Evolutionary conservation across 768 basidiomycete genomes (phyloP).

Genomic region (Termitomyces sp.): DNA sequence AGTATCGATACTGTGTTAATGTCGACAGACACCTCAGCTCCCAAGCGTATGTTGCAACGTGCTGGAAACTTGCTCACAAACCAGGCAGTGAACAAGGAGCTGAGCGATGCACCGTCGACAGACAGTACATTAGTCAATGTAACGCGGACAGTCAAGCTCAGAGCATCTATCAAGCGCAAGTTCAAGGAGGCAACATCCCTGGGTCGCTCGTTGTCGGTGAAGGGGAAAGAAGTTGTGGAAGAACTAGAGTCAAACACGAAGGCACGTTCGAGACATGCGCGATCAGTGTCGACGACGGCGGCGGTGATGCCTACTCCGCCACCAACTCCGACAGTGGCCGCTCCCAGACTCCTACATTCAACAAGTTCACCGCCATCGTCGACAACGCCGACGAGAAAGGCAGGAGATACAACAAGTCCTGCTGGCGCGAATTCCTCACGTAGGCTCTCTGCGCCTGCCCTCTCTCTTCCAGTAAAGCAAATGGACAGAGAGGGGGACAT

Average conservation of each 20-base stretch:
- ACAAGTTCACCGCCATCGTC: neutral
- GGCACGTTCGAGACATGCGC: conserved; percentile 2
- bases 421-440: conserved; percentile 1
- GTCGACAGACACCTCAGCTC: conserved; percentile 3
- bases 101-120: conserved; percentile 10
- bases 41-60: conserved; percentile 27
- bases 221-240: neutral
- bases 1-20: neutral
- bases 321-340: conserved; percentile 2
- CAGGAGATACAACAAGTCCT: neutral
- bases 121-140: conserved; percentile 2
- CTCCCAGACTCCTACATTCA: conserved; percentile 5
- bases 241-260: neutral
- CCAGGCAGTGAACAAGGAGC: conserved; percentile 20
- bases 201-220: conserved; percentile 23
- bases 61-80: conserved; percentile 30
- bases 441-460: conserved; percentile 3
- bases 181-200: conserved; percentile 28
- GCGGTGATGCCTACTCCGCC: conserved; percentile 4
- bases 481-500: conserved; percentile 20
- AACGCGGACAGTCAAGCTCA: conserved; percentile 13
- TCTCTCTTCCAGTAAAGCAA: conserved; percentile 10
- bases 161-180: conserved; percentile 29
- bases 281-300: conserved; percentile 7
- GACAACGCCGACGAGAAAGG: neutral